These are phyloP conservation scores for Linum tenue DNA, from an alignment of 345 rosid genomes.

Conservation along the genomic window DNA sequence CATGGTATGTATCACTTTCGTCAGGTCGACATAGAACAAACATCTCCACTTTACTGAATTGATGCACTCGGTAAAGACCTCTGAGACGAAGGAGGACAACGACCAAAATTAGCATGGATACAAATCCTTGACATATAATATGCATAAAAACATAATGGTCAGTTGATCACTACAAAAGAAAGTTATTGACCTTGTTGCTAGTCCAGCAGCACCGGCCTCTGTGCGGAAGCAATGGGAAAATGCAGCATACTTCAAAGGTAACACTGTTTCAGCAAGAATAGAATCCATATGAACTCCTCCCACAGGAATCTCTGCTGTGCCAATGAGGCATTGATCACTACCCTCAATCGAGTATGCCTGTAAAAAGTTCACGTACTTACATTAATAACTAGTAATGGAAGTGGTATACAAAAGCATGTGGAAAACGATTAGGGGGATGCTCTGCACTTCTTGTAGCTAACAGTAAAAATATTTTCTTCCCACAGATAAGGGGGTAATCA, in stretches of 20 bases:
- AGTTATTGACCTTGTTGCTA: slow-evolving; percentile 51
- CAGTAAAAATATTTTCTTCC: too few species aligned
- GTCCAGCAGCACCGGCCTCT: slow-evolving; percentile 95
- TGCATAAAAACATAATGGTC: too few species aligned
- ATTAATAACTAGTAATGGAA: too few species aligned
- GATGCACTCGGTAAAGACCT: slow-evolving; percentile 94
- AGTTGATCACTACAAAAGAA: too few species aligned
- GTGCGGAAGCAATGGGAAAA: slow-evolving; percentile 94
- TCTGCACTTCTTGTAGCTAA: too few species aligned
- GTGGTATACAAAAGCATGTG: too few species aligned
- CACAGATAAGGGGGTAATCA: too few species aligned
- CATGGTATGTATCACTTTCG: slow-evolving; percentile 61
- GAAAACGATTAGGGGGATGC: too few species aligned
- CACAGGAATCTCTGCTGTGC: slow-evolving; percentile 94
- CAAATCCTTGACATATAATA: too few species aligned
- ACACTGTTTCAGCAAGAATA: slow-evolving; percentile 47
- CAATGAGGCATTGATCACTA: slow-evolving; percentile 88
- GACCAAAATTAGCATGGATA: neutral
- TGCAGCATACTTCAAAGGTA: slow-evolving; percentile 76
- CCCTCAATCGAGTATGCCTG: slow-evolving; percentile 82
- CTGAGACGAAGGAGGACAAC: slow-evolving; percentile 29
- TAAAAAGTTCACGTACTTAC: neutral
- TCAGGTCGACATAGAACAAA: slow-evolving; percentile 63
- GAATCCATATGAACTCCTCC: slow-evolving; percentile 97
- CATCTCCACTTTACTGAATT: slow-evolving; percentile 95